These are phyloP conservation scores for Fusarium subtropicale DNA, from an alignment of 2,329 filamentous ascomycete genomes.

Conservation along the genomic window DNA sequence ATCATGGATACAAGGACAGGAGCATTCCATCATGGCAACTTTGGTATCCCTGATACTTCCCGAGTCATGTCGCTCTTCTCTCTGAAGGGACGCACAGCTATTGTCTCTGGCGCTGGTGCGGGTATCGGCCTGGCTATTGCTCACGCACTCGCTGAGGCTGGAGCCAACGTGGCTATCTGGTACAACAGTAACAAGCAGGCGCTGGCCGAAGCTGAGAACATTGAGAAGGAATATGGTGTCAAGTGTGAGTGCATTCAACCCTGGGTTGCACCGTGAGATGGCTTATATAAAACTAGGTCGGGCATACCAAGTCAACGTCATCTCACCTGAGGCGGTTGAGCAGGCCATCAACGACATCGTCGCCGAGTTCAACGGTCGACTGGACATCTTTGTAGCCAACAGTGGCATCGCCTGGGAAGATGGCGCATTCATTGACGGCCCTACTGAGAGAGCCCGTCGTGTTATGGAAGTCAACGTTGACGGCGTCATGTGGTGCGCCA, in stretches of 20 bases:
- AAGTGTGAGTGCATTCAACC: slow-evolving; percentile 65
- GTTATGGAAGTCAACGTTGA: slow-evolving; percentile 80
- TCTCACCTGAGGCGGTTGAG: slow-evolving; percentile 63
- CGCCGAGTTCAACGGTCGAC: slow-evolving; percentile 76
- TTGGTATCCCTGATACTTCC: slow-evolving; percentile 58
- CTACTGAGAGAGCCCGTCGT: slow-evolving; percentile 71
- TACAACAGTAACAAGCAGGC: slow-evolving; percentile 77
- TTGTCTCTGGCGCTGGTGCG: slow-evolving; percentile 74
- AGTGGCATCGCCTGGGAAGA: slow-evolving; percentile 80
- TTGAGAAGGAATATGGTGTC: slow-evolving; percentile 74
- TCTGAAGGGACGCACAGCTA: slow-evolving; percentile 75
- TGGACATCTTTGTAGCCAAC: slow-evolving; percentile 85
- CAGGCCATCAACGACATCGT: slow-evolving; percentile 64
- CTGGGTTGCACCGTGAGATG: background rate
- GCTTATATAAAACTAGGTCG: slow-evolving; percentile 58
- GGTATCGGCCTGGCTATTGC: slow-evolving; percentile 76
- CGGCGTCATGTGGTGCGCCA: slow-evolving; percentile 81
- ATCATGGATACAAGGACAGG: slow-evolving; percentile 60
- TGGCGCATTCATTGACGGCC: slow-evolving; percentile 73
- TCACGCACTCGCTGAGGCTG: slow-evolving; percentile 74
- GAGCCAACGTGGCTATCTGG: slow-evolving; percentile 78
- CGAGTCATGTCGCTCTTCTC: slow-evolving; percentile 75
- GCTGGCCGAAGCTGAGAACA: slow-evolving; percentile 69
- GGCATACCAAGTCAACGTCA: slow-evolving; percentile 72
- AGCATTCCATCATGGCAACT: slow-evolving; percentile 69